Evolutionary conservation across 202 grass and related monocot species (phyloP).

Genomic region (Dendrocalamus latiflorus): DNA sequence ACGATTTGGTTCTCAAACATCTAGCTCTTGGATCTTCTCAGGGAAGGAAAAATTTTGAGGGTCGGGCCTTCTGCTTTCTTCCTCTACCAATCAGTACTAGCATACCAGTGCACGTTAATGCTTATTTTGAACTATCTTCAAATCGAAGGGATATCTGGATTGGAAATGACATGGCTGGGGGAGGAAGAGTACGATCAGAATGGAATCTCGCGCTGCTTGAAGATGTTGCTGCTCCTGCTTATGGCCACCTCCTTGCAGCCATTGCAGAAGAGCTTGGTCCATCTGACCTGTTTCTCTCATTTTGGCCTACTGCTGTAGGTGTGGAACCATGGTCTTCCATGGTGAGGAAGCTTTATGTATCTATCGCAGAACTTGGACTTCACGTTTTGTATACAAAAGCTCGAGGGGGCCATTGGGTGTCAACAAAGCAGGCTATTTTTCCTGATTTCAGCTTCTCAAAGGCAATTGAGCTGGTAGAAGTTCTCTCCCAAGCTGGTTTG

Average conservation of each 20-base stretch:
- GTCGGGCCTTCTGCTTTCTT: too few relatives aligned
- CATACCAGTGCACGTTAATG: constrained; percentile 93
- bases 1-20: too few relatives aligned
- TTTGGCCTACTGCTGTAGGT: constrained; percentile 72
- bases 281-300: constrained; percentile 74
- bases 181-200: constrained; percentile 89
- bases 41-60: too few relatives aligned
- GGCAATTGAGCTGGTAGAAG: constrained; percentile 61
- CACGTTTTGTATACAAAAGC: constrained; percentile 84
- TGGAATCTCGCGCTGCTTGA: constrained; percentile 92
- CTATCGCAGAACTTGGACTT: constrained; percentile 75
- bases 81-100: too few relatives aligned
- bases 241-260: constrained; percentile 77
- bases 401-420: constrained; percentile 91
- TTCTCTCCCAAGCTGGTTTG: constrained; percentile 82
- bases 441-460: constrained; percentile 87
- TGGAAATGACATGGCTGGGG: constrained; percentile 94
- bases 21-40: too few relatives aligned
- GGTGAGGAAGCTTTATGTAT: constrained; percentile 76
- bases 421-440: constrained; percentile 91
- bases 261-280: constrained; percentile 78
- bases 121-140: constrained; percentile 98
- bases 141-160: constrained; percentile 99
- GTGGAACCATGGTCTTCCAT: constrained; percentile 93
- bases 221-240: constrained; percentile 87